Base-by-base conservation (phyloP, 2,329 filamentous ascomycete genomes). In the Aschersonia sp. region DNA sequence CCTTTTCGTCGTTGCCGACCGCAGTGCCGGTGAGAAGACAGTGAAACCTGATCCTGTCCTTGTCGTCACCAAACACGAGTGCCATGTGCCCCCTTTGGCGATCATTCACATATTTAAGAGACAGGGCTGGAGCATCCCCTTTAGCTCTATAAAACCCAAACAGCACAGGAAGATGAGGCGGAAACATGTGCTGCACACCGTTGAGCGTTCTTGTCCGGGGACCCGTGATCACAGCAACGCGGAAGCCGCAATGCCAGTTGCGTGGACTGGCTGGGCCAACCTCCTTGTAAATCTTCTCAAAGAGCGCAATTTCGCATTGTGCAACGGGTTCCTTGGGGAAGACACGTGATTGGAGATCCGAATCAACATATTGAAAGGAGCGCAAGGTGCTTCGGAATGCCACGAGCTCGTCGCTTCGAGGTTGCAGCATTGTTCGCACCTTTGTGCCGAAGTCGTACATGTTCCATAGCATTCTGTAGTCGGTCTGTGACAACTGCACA, bases 371-470 rank as follows among this genome's bases (percentile, higher is more conserved):
- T 57, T 91, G 85, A 53, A 94, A 87, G 30, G 82, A 77, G 43
- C 78, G 78, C 6, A 95, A 67, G 1, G 77, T 80, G 5, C 78
- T 74, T 56, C 82, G 78, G 59, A 86, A 88, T 2, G 84, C 71
- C 48, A 84, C 64, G 2, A 70, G 71, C 64, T 96, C 89, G 47
- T 86, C 84, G 31, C 73, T 71, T 41, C 79, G 75, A 5, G 81
- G 78, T 38, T 79, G 78, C 42, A 94, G 70, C 46, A 79, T 85
- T 30, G 74, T 73, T 58, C 89, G 83, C 2, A 91, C 78, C 56
- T 85, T 87, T 53, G 75, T 77, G 30, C 84, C 86, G 60, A 94
- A 91, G 51, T 94, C 87, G 54, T 89, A 87, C 63, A 94, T 87
- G 55, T 80, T 84, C 78, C 83, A 89, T 9, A 94, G 65, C 52